phyloP scores from a whole-genome alignment of 2,329 filamentous ascomycete species.

The Coniochaeta pulveracea region DNA sequence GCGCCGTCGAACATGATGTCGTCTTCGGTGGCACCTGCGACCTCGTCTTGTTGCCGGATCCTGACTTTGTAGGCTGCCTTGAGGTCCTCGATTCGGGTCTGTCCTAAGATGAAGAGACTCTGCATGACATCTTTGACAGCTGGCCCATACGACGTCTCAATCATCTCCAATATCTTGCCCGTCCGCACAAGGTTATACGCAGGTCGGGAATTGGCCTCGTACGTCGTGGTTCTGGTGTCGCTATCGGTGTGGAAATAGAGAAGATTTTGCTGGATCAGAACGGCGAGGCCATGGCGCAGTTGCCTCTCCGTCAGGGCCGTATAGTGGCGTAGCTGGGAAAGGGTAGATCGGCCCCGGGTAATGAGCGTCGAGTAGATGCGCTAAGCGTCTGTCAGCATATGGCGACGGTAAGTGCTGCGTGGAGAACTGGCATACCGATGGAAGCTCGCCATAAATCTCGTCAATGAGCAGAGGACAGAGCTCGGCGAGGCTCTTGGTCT shows the following conservation, averaged over 20 bases:
- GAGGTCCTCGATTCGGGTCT: slow-evolving; percentile 61
- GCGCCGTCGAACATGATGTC: slow-evolving; percentile 18
- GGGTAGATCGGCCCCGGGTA: slow-evolving; percentile 64
- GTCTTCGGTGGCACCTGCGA: slow-evolving; percentile 9
- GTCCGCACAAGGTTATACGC: slow-evolving; percentile 75
- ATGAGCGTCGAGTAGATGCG: slow-evolving; percentile 75
- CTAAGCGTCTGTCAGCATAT: slow-evolving; percentile 30
- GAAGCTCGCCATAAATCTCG: slow-evolving; percentile 83
- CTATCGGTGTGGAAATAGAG: slow-evolving; percentile 60
- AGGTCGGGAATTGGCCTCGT: slow-evolving; percentile 71
- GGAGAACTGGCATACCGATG: slow-evolving; percentile 54
- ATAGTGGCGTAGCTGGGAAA: slow-evolving; percentile 57
- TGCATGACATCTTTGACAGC: slow-evolving; percentile 64
- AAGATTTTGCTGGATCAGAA: slow-evolving; percentile 82
- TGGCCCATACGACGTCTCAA: slow-evolving; percentile 64
- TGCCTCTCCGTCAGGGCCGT: slow-evolving; percentile 65
- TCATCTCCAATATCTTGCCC: slow-evolving; percentile 68
- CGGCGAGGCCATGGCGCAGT: slow-evolving; percentile 68
- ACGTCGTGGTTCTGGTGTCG: slow-evolving; percentile 55
- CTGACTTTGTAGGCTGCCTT: slow-evolving; percentile 44
- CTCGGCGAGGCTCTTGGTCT: slow-evolving; percentile 70
- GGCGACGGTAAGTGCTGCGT: neutral
- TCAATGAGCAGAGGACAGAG: slow-evolving; percentile 83
- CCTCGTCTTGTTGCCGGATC: slow-evolving; percentile 15
- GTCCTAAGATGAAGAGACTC: slow-evolving; percentile 65